Evolutionary conservation across 2,329 filamentous ascomycete genomes (phyloP).

Genomic region (Aspergillus caelatus): DNA sequence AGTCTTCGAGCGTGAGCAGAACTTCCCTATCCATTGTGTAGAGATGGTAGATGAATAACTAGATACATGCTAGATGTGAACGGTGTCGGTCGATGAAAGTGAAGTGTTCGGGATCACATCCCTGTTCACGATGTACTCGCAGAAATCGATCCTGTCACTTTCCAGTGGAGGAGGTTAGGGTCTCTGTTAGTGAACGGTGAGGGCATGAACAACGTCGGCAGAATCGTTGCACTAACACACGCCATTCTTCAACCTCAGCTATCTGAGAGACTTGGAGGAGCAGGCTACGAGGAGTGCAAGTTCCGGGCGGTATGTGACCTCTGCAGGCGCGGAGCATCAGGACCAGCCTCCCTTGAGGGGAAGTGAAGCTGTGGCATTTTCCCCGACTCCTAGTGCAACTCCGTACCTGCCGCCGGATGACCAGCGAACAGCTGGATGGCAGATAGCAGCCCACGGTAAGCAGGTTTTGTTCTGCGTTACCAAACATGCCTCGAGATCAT

Average conservation of each 20-base stretch:
- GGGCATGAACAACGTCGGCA: not conserved
- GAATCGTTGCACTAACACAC: not conserved
- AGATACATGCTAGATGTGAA: slow-evolving; percentile 20
- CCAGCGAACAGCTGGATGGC: not conserved
- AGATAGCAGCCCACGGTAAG: not conserved
- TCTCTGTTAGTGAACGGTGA: slow-evolving; percentile 26
- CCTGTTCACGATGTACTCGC: slow-evolving; percentile 28
- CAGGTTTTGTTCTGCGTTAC: not conserved
- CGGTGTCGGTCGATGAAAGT: slow-evolving; percentile 34
- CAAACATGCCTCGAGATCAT: not conserved
- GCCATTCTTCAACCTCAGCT: not conserved
- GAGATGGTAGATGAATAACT: not conserved
- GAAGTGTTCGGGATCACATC: slow-evolving; percentile 30
- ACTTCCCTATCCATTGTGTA: not conserved
- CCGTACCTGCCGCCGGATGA: not conserved
- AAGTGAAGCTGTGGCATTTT: not conserved
- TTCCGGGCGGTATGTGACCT: not conserved
- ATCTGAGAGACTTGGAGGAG: not conserved
- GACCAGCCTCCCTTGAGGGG: not conserved
- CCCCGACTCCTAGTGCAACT: not conserved
- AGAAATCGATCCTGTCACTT: slow-evolving; percentile 28
- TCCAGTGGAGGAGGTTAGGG: slow-evolving; percentile 21
- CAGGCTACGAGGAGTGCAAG: not conserved
- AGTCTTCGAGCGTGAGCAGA: not conserved
- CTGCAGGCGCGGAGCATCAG: not conserved